Base-by-base conservation (phyloP, 192 early-diverging fungal genomes). In the Podila clonocystis region DNA sequence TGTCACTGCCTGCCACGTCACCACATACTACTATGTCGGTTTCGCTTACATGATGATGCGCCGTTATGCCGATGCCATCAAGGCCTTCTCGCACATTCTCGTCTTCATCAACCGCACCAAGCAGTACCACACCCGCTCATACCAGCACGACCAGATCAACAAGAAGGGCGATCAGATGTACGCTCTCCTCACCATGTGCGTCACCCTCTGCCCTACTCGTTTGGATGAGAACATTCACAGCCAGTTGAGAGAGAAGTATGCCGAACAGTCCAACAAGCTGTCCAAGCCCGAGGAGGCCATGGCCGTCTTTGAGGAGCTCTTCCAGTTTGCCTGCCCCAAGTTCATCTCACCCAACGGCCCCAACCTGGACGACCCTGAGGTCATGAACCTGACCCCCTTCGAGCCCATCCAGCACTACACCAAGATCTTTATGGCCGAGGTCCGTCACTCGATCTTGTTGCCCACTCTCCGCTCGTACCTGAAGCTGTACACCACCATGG, bases 41-140 rank as follows among this genome's bases (percentile, higher is more conserved):
- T 97, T 99, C 82, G 91, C 96, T 36, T 99, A 97, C 88, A 91
- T 97, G 94, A 99, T 99, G 97, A 95, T 97, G 95, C 88, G 96
- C 58, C 89, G 97, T 72, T 99, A 97, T 76, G 91, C 95, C 49
- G 97, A 99, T 76, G 97, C 97, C 61, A 95, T 96, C 86, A 93
- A 92, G 76, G 91, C 94, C 9, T 96, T 97, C 85, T 91, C 92
- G 24, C 94, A 95, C 77, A 94, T 98, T 74, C 88, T 97, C 64
- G 89, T 92, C 22, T 97, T 96, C 82, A 93, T 98, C 58, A 88
- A 93, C 65, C 89, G 96, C 64, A 97, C 95, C 31, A 95, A 93
- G 89, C 95, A 97, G 84, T 98, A 96, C 88, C 95, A 98, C 83
- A 91, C 94, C 68, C 87, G 94, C 49, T 93, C 94, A 57, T 95